Evolutionary conservation across 208 protist genomes (phyloP).

Genomic region (Crithidia thermophila): DNA sequence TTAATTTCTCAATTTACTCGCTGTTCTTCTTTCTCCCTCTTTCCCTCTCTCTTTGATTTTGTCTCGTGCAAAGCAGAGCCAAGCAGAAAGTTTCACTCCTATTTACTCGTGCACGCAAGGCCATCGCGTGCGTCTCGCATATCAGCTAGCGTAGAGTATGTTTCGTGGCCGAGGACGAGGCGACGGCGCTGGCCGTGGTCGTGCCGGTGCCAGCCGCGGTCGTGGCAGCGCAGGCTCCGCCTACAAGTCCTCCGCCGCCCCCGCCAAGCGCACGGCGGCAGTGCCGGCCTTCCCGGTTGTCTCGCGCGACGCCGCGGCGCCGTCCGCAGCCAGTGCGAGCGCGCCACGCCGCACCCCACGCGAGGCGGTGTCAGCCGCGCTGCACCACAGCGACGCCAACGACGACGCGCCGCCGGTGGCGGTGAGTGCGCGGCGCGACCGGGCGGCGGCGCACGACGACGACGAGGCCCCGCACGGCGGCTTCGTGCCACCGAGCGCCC

Average conservation of each 20-base stretch:
- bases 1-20: slow-evolving; percentile 1
- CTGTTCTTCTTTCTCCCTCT: slow-evolving; percentile 19
- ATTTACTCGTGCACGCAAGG: too few relatives aligned
- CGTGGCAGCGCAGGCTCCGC: background rate
- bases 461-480: slow-evolving; percentile 13
- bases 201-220: slow-evolving; percentile 1
- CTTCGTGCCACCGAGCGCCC: slow-evolving; percentile 19
- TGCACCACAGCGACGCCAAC: slow-evolving; percentile 1
- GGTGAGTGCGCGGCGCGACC: slow-evolving; percentile 36
- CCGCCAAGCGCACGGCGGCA: slow-evolving; percentile 21
- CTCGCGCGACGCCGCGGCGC: slow-evolving; percentile 5
- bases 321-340: background rate
- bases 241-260: slow-evolving; percentile 7
- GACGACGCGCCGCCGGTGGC: slow-evolving; percentile 49
- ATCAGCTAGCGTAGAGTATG: slow-evolving; percentile 18
- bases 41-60: slow-evolving; percentile 2
- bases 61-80: background rate
- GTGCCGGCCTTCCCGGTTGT: slow-evolving; percentile 41
- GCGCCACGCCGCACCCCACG: background rate
- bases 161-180: slow-evolving; percentile 34
- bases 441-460: background rate
- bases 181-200: slow-evolving; percentile 13
- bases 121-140: too few relatives aligned
- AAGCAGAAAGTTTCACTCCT: background rate
- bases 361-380: background rate